Evolutionary conservation across 2,329 filamentous ascomycete genomes (phyloP), one percentile per base, ranked within the genome.

Genomic region (Epicoccum sorghinum): DNA sequence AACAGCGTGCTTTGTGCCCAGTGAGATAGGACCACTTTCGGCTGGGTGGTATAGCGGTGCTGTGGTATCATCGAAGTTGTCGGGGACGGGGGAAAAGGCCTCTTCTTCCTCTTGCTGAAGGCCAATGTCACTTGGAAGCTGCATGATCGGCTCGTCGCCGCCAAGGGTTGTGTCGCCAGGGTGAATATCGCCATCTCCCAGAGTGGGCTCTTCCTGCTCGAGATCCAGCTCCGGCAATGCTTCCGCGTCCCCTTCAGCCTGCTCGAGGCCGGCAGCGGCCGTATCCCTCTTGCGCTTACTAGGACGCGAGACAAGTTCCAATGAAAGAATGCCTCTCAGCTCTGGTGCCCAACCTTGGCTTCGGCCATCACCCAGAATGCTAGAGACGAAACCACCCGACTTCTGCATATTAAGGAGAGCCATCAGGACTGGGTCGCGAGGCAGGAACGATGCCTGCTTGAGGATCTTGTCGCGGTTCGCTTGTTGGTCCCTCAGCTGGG

Each of bases 1-100:
- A 18, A 99, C 96, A 30, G 95, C 95, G 69, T 96, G 93, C 76
- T 96, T 95, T 9, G 95, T 99, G 56, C 91, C 93, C 14, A 96
- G 77, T 0, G 93, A 96, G 7, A 98, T 89, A 0, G 91, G 90
- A 0, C 92, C 92, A 59, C 86, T 91, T 60, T 97, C 92, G 27
- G 87, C 86, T 9, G 92, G 90, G 68, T 95, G 90, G 4, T 93
- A 84, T 3, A 91, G 77, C 9, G 90, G 89, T 23, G 84, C 85
- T 33, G 86, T 88, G 0, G 90, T 93, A 38, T 92, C 90, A 65
- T 96, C 91, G 65, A 95, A 91, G 29, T 85, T 84, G 12, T 89
- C 74, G 4, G 72, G 67, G 13, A 68, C 61, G 23, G 69, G 72
- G 10, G 69, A 74, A 47, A 70, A 68, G n/a, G 59, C 65, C 35